Evolutionary conservation across 2,329 filamentous ascomycete species (phyloP).

Genomic region (Gnomoniopsis smithogilvyi): DNA sequence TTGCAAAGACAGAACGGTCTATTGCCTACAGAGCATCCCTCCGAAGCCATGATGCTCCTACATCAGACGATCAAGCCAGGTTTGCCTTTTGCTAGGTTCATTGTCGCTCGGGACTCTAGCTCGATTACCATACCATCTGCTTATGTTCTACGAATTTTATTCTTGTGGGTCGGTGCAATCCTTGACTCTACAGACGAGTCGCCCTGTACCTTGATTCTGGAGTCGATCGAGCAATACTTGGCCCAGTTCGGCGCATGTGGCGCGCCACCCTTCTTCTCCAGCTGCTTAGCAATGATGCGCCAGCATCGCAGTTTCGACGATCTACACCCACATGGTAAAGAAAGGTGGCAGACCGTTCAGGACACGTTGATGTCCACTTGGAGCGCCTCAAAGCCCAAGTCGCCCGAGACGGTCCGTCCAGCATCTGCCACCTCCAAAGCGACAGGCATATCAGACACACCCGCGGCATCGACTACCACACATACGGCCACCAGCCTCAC

Average conservation of each 20-base stretch:
- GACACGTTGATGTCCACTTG: conserved; percentile 13
- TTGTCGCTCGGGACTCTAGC: conserved; percentile 17
- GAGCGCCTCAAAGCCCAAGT: conserved; percentile 2
- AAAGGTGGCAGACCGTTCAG: conserved; percentile 10
- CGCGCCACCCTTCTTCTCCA: conserved; percentile 24
- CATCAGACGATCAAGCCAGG: conserved; percentile 20
- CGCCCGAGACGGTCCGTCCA: not conserved
- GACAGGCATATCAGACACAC: not conserved
- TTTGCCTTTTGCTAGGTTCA: conserved; percentile 23
- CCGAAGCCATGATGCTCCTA: conserved; percentile 16
- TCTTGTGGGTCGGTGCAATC: conserved; percentile 24
- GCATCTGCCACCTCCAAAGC: not conserved
- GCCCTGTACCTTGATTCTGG: conserved; percentile 17
- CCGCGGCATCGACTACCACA: not conserved
- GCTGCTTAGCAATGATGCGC: conserved; percentile 22
- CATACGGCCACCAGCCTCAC: conserved; percentile 4
- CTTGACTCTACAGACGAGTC: conserved; percentile 18
- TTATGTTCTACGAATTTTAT: conserved; percentile 23
- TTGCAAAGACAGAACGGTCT: conserved; percentile 11
- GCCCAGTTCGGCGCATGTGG: conserved; percentile 23
- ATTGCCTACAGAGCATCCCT: not conserved
- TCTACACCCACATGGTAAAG: conserved; percentile 17
- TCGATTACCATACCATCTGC: conserved; percentile 24
- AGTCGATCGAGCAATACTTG: conserved; percentile 23
- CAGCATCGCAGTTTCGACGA: conserved; percentile 16